A percentile compares a stretch with the other conserved stretches of the same genome.
Conservation (phyloP, 2,329 filamentous ascomycete genomes). For the Cladosporium colombiae region DNA sequence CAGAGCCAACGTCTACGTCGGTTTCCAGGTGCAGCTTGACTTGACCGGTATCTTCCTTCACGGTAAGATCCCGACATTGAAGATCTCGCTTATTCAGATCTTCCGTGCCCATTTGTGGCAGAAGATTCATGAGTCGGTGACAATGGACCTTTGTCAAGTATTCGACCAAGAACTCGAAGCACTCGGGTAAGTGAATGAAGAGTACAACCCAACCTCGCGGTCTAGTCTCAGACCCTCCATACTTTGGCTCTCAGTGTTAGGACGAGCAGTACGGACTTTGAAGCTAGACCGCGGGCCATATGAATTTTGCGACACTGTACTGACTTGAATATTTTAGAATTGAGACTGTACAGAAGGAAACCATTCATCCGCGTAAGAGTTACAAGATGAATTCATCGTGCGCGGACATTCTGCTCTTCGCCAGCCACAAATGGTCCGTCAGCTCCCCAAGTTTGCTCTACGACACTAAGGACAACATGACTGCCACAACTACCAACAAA, state of each 20-base stretch:
- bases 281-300: slow-evolving; percentile 70
- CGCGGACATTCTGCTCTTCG: slow-evolving; percentile 94
- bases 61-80: slow-evolving; percentile 96
- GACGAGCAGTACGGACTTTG: slow-evolving; percentile 50
- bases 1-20: slow-evolving; percentile 92
- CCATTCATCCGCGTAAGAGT: slow-evolving; percentile 96
- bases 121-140: slow-evolving; percentile 97
- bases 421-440: slow-evolving; percentile 98
- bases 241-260: too few relatives aligned
- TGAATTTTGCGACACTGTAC: slow-evolving; percentile 84
- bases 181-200: slow-evolving; percentile 56
- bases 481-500: slow-evolving; percentile 93
- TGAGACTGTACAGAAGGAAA: slow-evolving; percentile 74
- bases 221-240: too few relatives aligned
- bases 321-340: slow-evolving; percentile 48
- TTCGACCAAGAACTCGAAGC: slow-evolving; percentile 97
- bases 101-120: slow-evolving; percentile 99
- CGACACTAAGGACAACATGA: slow-evolving; percentile 94
- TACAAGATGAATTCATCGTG: slow-evolving; percentile 99
- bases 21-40: slow-evolving; percentile 98
- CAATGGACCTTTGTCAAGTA: slow-evolving; percentile 98
- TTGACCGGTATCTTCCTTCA: slow-evolving; percentile 98
- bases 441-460: slow-evolving; percentile 89
- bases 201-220: too few relatives aligned
- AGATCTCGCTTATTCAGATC: slow-evolving; percentile 97